A percentile compares a stretch with the other conserved stretches of the same genome.
phyloP scores from a whole-genome alignment of 148 eudicot species.

The Vaccinium corymbosum region DNA sequence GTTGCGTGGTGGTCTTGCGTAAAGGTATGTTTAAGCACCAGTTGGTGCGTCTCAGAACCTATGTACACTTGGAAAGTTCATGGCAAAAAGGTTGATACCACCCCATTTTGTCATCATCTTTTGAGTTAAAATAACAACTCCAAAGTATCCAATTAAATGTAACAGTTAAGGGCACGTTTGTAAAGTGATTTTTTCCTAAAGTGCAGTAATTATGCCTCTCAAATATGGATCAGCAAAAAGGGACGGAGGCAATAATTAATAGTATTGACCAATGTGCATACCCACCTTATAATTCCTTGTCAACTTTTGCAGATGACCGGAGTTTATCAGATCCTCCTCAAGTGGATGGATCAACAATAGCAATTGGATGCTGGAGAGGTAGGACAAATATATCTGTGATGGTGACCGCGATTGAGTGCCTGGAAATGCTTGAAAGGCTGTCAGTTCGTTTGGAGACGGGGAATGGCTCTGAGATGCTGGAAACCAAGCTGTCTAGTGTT shows the following conservation, averaged over 20 bases:
- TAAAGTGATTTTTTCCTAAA: background rate
- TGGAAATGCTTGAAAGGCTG: conserved; percentile 81
- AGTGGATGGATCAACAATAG: conserved; percentile 54
- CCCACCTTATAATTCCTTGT: background rate
- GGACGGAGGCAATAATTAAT: background rate
- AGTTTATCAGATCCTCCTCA: conserved; percentile 24
- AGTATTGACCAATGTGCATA: background rate
- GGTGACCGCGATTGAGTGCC: conserved; percentile 86
- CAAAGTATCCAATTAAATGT: background rate
- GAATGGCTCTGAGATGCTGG: conserved; percentile 10
- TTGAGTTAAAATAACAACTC: background rate
- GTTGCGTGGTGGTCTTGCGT: conserved; percentile 69
- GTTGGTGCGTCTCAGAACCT: background rate
- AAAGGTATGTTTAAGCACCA: conserved; percentile 51
- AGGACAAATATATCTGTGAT: conserved; percentile 67
- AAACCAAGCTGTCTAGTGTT: conserved; percentile 7
- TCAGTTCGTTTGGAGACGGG: conserved; percentile 31
- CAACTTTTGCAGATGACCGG: conserved; percentile 36
- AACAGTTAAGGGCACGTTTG: background rate
- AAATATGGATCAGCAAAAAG: background rate
- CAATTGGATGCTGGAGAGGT: conserved; percentile 98
- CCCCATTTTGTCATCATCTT: background rate
- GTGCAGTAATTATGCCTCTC: background rate
- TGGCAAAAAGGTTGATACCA: background rate
- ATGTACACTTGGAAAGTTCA: background rate